These are phyloP conservation scores for Talaromyces sp. DNA, from an alignment of 2,329 filamentous ascomycete genomes.

Conservation along the genomic window DNA sequence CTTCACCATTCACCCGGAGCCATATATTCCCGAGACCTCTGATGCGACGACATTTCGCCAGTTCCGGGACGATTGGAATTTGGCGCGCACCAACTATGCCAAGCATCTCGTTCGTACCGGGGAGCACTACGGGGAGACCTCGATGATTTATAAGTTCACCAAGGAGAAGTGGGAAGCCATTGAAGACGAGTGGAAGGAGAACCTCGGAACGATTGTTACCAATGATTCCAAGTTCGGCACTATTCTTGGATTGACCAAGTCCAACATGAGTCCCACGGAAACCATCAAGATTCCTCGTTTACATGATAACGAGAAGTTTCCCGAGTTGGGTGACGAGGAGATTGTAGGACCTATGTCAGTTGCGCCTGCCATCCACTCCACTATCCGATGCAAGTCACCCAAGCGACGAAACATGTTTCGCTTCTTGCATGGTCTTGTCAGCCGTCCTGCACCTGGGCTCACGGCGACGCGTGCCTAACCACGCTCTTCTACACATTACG, in stretches of 20 bases:
- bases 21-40: conserved; percentile 63
- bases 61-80: conserved; percentile 74
- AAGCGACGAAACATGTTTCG: conserved; percentile 42
- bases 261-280: conserved; percentile 44
- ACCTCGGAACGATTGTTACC: conserved; percentile 61
- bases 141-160: conserved; percentile 79
- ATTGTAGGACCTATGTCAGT: conserved; percentile 88
- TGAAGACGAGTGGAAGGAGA: conserved; percentile 66
- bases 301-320: conserved; percentile 69
- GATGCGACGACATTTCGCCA: conserved; percentile 58
- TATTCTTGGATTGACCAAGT: conserved; percentile 35
- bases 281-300: conserved; percentile 43
- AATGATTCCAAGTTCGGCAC: conserved; percentile 38
- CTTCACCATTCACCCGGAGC: conserved; percentile 78
- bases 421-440: conserved; percentile 41
- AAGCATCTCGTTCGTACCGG: conserved; percentile 82
- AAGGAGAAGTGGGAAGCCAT: conserved; percentile 84
- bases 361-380: conserved; percentile 40
- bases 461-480: conserved; percentile 7
- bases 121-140: conserved; percentile 86
- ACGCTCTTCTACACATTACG: conserved; percentile 16
- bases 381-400: conserved; percentile 35
- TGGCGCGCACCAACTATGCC: conserved; percentile 77
- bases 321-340: conserved; percentile 79
- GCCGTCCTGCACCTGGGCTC: conserved; percentile 17